Evolutionary conservation across 768 basidiomycete genomes (phyloP).

Genomic region (Lactarius sanguifluus): DNA sequence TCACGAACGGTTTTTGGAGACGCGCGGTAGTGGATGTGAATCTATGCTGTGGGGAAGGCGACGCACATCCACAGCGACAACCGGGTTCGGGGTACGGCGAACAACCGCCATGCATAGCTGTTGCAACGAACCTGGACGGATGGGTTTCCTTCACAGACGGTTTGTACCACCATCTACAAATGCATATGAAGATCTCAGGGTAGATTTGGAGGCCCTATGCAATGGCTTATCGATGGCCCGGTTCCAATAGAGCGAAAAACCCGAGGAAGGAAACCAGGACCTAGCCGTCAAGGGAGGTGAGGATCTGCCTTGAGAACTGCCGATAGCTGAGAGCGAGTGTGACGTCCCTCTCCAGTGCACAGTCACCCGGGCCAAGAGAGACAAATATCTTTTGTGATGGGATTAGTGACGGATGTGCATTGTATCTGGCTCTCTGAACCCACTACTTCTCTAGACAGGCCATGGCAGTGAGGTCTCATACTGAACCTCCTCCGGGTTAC

Average conservation of each 20-base stretch:
- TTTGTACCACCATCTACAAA: constrained; percentile 77
- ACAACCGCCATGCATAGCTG: constrained; percentile 45
- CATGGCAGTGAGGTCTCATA: too few species aligned
- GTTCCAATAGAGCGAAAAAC: background rate
- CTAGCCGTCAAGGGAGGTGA: constrained; percentile 8
- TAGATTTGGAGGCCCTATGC: constrained; percentile 28
- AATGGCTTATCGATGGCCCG: constrained; percentile 42
- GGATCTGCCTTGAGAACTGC: background rate
- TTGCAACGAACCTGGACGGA: constrained; percentile 47
- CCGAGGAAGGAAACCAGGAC: constrained; percentile 27
- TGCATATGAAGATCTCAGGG: constrained; percentile 11
- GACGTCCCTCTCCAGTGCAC: too few species aligned
- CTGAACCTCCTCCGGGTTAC: too few species aligned
- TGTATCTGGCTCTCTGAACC: background rate
- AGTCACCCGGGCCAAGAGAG: too few species aligned
- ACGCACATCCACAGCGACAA: constrained; percentile 82
- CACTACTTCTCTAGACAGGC: background rate
- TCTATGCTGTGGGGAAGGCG: constrained; percentile 42
- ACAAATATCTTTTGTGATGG: too few species aligned
- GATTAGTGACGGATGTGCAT: background rate
- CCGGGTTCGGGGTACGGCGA: constrained; percentile 70
- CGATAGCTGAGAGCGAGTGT: background rate
- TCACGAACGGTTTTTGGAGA: background rate
- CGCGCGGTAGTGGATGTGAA: background rate
- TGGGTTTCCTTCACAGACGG: constrained; percentile 79